These are phyloP conservation scores for Cymbidium sinense DNA, from an alignment of 106 monocot species.

Conservation along the genomic window DNA sequence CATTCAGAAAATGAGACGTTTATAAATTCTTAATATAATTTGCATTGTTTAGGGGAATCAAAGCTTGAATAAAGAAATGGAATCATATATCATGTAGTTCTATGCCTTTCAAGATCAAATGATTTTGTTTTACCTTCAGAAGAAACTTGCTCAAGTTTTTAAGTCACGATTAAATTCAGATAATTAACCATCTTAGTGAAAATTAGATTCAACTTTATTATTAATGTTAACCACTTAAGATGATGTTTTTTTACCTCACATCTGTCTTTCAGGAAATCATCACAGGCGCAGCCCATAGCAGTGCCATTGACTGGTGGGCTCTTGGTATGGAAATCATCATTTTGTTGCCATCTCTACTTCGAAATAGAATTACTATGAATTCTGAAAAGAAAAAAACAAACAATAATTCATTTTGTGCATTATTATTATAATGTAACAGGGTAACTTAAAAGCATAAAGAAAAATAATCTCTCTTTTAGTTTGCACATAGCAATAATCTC, in stretches of 20 bases:
- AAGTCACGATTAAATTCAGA: not conserved
- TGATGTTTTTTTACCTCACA: conserved; percentile 4
- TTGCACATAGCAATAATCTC: not conserved
- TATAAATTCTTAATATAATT: not conserved
- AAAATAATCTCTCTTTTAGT: not conserved
- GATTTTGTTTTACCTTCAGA: not conserved
- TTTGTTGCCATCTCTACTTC: not conserved
- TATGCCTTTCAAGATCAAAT: not conserved
- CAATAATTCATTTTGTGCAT: no score
- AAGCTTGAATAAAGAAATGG: not conserved
- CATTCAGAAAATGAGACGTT: not conserved
- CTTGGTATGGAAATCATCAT: conserved; percentile 57
- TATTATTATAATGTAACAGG: not conserved
- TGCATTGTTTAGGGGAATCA: not conserved
- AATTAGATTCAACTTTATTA: not conserved
- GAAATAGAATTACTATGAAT: not conserved
- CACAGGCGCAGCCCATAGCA: conserved; percentile 70
- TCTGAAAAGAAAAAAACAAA: not conserved
- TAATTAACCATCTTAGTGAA: not conserved
- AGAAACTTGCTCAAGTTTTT: not conserved
- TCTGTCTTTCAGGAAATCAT: conserved; percentile 81
- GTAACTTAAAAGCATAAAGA: not conserved
- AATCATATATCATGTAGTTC: not conserved
- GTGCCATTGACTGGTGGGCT: conserved; percentile 98
- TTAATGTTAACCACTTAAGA: not conserved